phyloP scores from a whole-genome alignment of 2,329 filamentous ascomycete genomes.

The Aspergillus melleus region DNA sequence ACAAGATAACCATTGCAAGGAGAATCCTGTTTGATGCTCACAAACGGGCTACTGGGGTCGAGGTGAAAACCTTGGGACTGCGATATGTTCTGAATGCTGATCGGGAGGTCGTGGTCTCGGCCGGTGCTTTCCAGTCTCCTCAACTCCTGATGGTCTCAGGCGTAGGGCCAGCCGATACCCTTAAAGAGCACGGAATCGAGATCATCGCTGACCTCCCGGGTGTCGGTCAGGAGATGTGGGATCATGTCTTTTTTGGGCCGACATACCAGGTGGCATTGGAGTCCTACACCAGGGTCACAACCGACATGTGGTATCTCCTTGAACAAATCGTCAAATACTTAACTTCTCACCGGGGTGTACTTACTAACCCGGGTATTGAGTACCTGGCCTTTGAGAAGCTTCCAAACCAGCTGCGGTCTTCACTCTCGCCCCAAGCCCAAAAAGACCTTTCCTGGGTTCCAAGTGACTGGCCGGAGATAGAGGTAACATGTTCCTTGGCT shows the following conservation, averaged over 20 bases:
- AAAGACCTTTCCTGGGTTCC: slow-evolving; percentile 30
- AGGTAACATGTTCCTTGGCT: slow-evolving; percentile 20
- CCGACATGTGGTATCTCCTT: slow-evolving; percentile 15
- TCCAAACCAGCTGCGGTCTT: slow-evolving; percentile 20
- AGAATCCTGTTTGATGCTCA: slow-evolving; percentile 53
- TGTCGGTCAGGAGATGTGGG: slow-evolving; percentile 41
- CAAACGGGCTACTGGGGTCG: slow-evolving; percentile 48
- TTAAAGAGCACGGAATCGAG: slow-evolving; percentile 27
- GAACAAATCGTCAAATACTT: slow-evolving; percentile 18
- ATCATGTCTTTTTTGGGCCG: slow-evolving; percentile 33
- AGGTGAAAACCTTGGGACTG: slow-evolving; percentile 39
- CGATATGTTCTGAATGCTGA: slow-evolving; percentile 50
- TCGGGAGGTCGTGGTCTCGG: slow-evolving; percentile 52
- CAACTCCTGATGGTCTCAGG: slow-evolving; percentile 56
- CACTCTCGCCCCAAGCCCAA: slow-evolving; percentile 19
- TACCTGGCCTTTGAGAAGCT: slow-evolving; percentile 37
- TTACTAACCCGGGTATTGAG: slow-evolving; percentile 30
- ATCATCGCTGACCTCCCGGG: slow-evolving; percentile 31
- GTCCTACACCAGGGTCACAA: slow-evolving; percentile 22
- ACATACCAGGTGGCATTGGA: slow-evolving; percentile 29
- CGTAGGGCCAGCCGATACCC: slow-evolving; percentile 40
- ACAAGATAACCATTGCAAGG: slow-evolving; percentile 45
- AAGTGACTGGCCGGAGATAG: slow-evolving; percentile 40
- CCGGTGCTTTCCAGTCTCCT: slow-evolving; percentile 56
- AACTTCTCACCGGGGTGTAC: slow-evolving; percentile 20